phyloP scores from a whole-genome alignment of 2,329 filamentous ascomycete genomes.

The Pseudocercospora cruenta region DNA sequence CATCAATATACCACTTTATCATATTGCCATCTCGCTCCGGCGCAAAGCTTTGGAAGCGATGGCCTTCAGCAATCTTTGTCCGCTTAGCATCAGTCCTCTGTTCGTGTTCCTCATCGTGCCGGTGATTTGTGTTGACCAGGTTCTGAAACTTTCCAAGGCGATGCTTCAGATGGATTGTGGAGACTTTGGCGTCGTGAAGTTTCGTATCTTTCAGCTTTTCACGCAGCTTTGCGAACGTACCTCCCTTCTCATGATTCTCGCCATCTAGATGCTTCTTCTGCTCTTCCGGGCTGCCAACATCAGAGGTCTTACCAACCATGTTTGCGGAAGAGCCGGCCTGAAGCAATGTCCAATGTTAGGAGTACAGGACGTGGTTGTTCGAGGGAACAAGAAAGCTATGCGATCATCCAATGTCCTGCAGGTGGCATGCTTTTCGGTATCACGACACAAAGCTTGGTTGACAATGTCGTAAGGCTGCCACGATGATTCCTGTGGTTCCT shows the following conservation, averaged over 20 bases:
- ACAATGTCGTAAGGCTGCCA: not conserved
- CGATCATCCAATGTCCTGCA: not conserved
- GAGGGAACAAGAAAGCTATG: not conserved
- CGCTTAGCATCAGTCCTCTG: constrained; percentile 81
- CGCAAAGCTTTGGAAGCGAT: constrained; percentile 89
- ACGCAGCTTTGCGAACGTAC: constrained; percentile 18
- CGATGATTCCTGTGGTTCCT: constrained; percentile 1
- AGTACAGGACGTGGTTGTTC: not conserved
- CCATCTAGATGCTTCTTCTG: constrained; percentile 21
- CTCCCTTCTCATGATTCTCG: constrained; percentile 18
- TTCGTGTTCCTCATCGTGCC: constrained; percentile 93
- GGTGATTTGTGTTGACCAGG: constrained; percentile 81
- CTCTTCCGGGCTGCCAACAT: constrained; percentile 26
- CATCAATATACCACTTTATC: constrained; percentile 94
- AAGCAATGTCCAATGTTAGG: not conserved
- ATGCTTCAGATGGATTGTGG: constrained; percentile 61
- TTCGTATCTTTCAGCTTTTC: constrained; percentile 29
- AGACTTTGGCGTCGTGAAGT: constrained; percentile 30
- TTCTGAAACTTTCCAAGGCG: constrained; percentile 68
- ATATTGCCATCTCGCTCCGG: constrained; percentile 83
- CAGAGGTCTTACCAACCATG: constrained; percentile 28
- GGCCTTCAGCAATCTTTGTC: constrained; percentile 67
- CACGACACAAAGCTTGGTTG: constrained; percentile 10
- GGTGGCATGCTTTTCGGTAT: not conserved
- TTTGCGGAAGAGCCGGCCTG: not conserved